Percentiles rank a stretch among this genome's conserved stretches.
Evolutionary conservation across 2,329 filamentous ascomycete species (phyloP).

Genomic region (Fusarium veterinarium): DNA sequence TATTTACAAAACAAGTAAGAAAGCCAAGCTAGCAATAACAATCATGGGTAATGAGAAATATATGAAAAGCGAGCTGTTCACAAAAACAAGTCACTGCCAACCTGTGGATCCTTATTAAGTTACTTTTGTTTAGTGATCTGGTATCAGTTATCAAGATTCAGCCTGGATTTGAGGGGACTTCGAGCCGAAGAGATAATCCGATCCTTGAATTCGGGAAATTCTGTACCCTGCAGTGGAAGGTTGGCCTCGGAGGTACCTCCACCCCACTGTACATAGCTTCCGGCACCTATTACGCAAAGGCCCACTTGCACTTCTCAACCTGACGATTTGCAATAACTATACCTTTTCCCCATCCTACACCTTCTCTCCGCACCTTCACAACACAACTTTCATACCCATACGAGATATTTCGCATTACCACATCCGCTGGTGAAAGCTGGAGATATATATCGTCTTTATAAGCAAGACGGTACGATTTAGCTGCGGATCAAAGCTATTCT

Average conservation of each 20-base stretch:
- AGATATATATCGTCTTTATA: conserved; percentile 2
- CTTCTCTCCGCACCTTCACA: conserved; percentile 46
- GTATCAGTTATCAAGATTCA: not conserved
- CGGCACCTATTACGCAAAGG: conserved; percentile 54
- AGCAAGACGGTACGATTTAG: conserved; percentile 29
- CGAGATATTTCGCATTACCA: conserved; percentile 28
- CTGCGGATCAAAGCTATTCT: conserved; percentile 49
- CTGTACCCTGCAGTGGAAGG: conserved; percentile 39
- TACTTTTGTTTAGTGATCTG: not conserved
- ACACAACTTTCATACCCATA: conserved; percentile 37
- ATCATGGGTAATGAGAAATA: not conserved
- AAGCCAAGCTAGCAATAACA: not conserved
- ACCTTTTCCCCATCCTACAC: conserved; percentile 47
- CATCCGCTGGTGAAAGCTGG: conserved; percentile 16
- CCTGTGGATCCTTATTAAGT: not conserved
- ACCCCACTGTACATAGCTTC: conserved; percentile 36
- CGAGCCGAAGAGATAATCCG: conserved; percentile 46
- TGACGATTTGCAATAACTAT: conserved; percentile 50
- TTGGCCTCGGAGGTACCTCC: conserved; percentile 40
- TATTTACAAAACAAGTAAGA: not conserved
- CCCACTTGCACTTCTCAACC: conserved; percentile 52
- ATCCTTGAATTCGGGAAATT: conserved; percentile 24
- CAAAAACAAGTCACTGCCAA: not conserved
- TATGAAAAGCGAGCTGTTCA: no score
- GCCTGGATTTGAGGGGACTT: not conserved